Base-by-base conservation (phyloP, 345 rosid genomes). In the Excoecaria cochinchinensis region DNA sequence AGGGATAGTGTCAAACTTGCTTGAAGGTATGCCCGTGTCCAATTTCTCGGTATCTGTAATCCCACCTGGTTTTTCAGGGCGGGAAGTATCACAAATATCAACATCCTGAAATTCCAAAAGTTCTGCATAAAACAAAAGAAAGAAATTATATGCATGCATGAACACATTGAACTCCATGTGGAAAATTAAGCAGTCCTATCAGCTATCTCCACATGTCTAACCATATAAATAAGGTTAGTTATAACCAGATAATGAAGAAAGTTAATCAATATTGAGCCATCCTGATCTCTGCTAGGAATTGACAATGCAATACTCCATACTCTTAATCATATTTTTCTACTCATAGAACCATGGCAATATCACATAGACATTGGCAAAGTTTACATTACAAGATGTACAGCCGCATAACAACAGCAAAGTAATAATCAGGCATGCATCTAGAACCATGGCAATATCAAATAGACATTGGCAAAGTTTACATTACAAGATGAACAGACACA, bases 21-120 rank as follows among this genome's bases (percentile, higher is more conserved):
- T 21, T 50, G 69, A 22, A 5, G 76, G 55, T 1, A 48, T 69
- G 13, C 31, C 73, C 7, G 7, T 17, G 53, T 57, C 76, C 4
- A 50, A 17, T 21, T 77, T 84, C 76, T 74, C 79, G 16, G 61
- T n/a, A 64, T 79, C 79, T 53, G 47, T 36, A 44, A 82, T 75
- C 74, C 58, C 72, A 61, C 36, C 78, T n/a, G 72, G 66, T 47
- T 82, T 78, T 71, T 70, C 66, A 58, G 7, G 7, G 3, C 57
- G 76, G 44, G 12, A 76, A 10, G 51, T 74, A 3, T 17, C 52
- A 11, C 11, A 31, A 16, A 16, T 46, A 19, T 61, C 74, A 47
- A 66, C 69, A 74, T 72, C 67, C 44, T 39, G 12, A 53, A 21
- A 24, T 69, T 36, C 79, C 21, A 9, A 24, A 44, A 1, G 9